Evolutionary conservation across 108 stramenopile species (phyloP).

Genomic region (Cylindrotheca fusiformis): DNA sequence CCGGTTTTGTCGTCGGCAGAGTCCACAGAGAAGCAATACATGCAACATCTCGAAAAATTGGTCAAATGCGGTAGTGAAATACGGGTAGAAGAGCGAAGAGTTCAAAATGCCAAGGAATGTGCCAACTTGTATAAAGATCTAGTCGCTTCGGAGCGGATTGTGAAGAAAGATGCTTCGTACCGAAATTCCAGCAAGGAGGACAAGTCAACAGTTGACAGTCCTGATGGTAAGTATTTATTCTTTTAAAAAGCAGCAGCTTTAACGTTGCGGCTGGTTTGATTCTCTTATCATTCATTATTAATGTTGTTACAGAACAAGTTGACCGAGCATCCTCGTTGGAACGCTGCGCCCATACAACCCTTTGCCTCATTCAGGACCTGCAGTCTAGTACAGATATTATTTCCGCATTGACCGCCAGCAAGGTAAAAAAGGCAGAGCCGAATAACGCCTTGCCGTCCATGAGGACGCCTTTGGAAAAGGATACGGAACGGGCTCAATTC

Average conservation of each 20-base stretch:
- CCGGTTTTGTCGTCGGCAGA: constrained; percentile 59
- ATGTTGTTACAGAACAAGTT: background rate
- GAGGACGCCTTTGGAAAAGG: constrained; percentile 33
- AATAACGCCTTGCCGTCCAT: constrained; percentile 31
- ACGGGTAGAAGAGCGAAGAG: constrained; percentile 35
- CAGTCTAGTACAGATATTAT: constrained; percentile 56
- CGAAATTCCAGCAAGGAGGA: constrained; percentile 1
- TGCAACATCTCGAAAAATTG: constrained; percentile 51
- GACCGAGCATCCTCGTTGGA: constrained; percentile 61
- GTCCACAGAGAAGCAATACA: constrained; percentile 42
- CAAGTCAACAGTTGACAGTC: background rate
- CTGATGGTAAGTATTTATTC: no score
- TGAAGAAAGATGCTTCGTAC: constrained; percentile 29
- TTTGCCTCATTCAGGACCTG: constrained; percentile 66
- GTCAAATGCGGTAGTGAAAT: constrained; percentile 49
- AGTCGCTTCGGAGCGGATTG: constrained; percentile 51
- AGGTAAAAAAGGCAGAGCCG: constrained; percentile 13
- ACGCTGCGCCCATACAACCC: constrained; percentile 71
- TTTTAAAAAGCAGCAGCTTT: no score
- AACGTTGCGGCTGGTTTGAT: no score
- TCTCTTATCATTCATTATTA: no score
- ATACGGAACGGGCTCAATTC: constrained; percentile 78
- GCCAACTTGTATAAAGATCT: constrained; percentile 72
- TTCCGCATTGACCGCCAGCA: constrained; percentile 44
- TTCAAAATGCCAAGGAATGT: constrained; percentile 56